Evolutionary conservation across 306 rosid genomes (phyloP).

Genomic region (Casuarina equisetifolia): DNA sequence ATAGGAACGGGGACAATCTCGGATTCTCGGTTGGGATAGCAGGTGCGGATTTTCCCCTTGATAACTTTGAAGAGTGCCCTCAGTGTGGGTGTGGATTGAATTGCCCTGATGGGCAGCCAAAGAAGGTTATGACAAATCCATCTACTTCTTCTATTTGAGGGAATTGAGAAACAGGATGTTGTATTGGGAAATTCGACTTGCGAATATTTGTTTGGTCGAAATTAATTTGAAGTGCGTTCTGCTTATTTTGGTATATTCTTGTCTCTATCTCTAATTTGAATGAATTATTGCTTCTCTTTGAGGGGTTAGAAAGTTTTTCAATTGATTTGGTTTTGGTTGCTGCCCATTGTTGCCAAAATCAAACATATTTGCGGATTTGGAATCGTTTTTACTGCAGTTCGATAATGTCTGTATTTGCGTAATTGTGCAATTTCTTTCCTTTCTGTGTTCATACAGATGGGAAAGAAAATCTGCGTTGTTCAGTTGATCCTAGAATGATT

Average conservation of each 20-base stretch:
- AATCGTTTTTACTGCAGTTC: neutral
- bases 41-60: conserved; percentile 31
- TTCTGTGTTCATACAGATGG: neutral
- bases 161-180: neutral
- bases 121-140: conserved; percentile 3
- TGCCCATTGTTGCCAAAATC: neutral
- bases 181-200: neutral
- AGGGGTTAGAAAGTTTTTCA: neutral
- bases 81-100: conserved; percentile 40
- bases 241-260: conserved; percentile 3
- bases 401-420: neutral
- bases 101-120: conserved; percentile 16
- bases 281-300: neutral
- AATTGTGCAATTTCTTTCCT: neutral
- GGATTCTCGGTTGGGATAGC: conserved; percentile 36
- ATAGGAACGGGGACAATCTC: conserved; percentile 9
- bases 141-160: conserved; percentile 7
- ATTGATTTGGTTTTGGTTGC: neutral
- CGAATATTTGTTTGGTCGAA: neutral
- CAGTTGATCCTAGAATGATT: neutral
- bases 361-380: neutral
- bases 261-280: neutral
- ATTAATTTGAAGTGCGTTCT: neutral
- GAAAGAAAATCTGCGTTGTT: neutral
- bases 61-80: conserved; percentile 34